Evolutionary conservation across 2,329 filamentous ascomycete genomes (phyloP), one percentile per base, ranked within the genome.

Genomic region (Calonectria pauciramosa): DNA sequence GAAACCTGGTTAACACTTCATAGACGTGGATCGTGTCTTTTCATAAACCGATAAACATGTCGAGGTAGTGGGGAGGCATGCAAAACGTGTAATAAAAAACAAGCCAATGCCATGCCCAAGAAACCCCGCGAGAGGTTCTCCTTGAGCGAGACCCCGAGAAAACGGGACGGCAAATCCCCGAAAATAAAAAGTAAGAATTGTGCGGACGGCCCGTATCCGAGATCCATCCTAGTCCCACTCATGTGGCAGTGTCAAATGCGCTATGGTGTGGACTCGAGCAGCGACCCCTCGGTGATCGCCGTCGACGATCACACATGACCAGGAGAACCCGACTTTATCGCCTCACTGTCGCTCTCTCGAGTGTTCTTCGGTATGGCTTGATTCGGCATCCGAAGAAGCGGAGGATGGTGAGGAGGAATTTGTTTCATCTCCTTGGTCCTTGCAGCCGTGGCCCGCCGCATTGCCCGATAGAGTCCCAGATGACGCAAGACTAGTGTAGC

Each of bases 401-500:
- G 82, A 84, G 32, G 83, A 82, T 59, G 83, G 82, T 23, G 83
- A 82, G 30, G 83, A 83, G 23, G 82, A 81, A 28, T 80, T 82
- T 2, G 82, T 82, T 51, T 85, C 85, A 28, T 83, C 84, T 64
- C 82, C 82, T 32, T 83, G 80, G 65, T 78, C 80, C 72, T 83
- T 82, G 70, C 83, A 84, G 63, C 80, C 82, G 28, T 79, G 54
- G 11, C 54, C 32, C n/a, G 32, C 79, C 14, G 82, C 84, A 54
- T 76, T 84, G 80, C 78, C 84, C 6, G 83, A 82, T 7, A 89
- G 79, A 34, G 88, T 85, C 28, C 84, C 83, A 5, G 88, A 86
- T 14, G 88, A 90, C 23, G 85, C 83, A 75, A 89, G 83, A 79
- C 87, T 88, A 70, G 84, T 84, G 76, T 87, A 89, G 44, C 86